Conservation (phyloP, 1,139 yeast genomes). For the Spencermartinsiella ligniputridi region DNA sequence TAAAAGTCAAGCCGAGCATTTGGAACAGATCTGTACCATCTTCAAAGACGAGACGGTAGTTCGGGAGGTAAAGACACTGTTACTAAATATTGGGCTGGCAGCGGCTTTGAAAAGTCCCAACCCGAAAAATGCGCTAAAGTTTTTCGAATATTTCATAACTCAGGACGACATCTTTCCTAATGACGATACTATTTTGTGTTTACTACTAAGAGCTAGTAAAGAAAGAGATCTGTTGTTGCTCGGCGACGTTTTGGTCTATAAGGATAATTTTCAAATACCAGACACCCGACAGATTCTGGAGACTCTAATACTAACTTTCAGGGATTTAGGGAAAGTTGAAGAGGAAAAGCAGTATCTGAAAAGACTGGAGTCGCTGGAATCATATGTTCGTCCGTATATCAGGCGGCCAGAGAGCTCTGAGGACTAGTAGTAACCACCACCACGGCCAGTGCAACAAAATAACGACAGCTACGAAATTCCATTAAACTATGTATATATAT, state of each 20-base stretch:
- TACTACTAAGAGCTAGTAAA: slow-evolving; percentile 15
- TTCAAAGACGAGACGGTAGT: background rate
- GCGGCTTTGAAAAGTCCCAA: slow-evolving; percentile 11
- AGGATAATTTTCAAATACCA: slow-evolving; percentile 15
- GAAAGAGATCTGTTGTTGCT: slow-evolving; percentile 16
- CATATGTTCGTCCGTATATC: background rate
- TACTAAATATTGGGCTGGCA: slow-evolving; percentile 24
- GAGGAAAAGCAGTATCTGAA: background rate
- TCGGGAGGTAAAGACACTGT: slow-evolving; percentile 22
- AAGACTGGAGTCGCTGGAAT: background rate
- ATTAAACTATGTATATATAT: too few species aligned
- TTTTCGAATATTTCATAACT: slow-evolving; percentile 17
- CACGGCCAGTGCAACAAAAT: too few species aligned
- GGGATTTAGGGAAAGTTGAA: background rate
- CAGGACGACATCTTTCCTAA: slow-evolving; percentile 20
- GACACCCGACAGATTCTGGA: slow-evolving; percentile 13
- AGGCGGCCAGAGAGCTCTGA: too few species aligned
- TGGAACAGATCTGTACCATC: background rate
- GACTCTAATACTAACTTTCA: background rate
- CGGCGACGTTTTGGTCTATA: slow-evolving; percentile 16
- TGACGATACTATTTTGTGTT: slow-evolving; percentile 24
- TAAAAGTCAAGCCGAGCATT: background rate
- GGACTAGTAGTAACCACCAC: too few species aligned
- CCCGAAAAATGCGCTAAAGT: slow-evolving; percentile 13
- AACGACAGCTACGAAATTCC: too few species aligned